Base-by-base conservation (phyloP, 2,329 filamentous ascomycete species). In the Pseudogymnoascus sp. region DNA sequence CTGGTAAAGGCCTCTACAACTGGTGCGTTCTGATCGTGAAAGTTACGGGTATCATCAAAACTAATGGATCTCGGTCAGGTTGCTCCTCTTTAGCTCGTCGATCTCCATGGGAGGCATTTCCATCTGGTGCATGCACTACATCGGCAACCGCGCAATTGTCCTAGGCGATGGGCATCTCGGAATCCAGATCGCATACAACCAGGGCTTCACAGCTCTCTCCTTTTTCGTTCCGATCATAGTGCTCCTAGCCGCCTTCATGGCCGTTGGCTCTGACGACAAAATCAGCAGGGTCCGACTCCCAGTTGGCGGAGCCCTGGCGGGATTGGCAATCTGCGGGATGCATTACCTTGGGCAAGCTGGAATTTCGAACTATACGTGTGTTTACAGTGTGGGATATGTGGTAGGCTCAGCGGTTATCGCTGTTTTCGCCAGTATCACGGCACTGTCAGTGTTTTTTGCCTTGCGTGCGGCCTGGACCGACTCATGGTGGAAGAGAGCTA, bases 301-400 rank as follows among this genome's bases (percentile, higher is more conserved):
- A 6, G 71, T 84, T 4, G 88, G 89, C 7, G 90, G 91, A 5
- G 71, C 85, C 1, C 79, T 93, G 46, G 88, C 89, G 1, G 91
- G 91, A 12, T 79, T 86, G 4, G 87, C 90, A 21, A 87, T 95
- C 60, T 91, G 89, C 65, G 89, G 88, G 34, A 95, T 96, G 91
- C 90, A 96, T 73, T 96, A 95, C 70, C 79, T 93, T 16, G 90
- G 90, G n/a, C 92, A 96, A 72, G 84, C 89, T 34, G 91, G 90
- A 36, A 91, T 93, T 66, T 81, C 81, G 28, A 93, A 96, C 73
- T 96, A 95, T 71, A 75, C 73, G 3, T 87, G 89, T 69, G 75
- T 79, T 10, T 92, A 93, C 68, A 85, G 86, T 70, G 59, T 72
- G 21, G 62, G 61, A 10, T 69, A 66, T 56, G 82, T 96, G 14